Percentiles rank a stretch among this genome's conserved stretches.
phyloP scores from a whole-genome alignment of 345 rosid species.

The Cardiospermum halicacabum region DNA sequence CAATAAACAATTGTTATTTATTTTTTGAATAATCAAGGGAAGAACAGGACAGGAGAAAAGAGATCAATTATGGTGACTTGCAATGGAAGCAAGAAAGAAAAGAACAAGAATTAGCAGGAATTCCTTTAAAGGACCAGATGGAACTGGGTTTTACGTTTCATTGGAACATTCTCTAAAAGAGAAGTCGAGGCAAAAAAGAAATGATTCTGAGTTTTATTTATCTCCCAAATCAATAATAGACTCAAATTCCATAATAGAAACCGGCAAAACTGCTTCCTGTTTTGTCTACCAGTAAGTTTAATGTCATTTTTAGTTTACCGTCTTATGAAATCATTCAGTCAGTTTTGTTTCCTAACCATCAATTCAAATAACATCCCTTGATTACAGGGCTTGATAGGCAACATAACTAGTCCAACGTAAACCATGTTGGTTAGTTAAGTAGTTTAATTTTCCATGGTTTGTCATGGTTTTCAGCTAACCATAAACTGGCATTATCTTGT shows the following conservation, averaged over 20 bases:
- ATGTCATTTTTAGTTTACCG: not conserved
- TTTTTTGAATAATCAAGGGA: no score
- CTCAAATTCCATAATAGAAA: not conserved
- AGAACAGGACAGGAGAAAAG: no score
- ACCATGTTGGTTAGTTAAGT: not conserved
- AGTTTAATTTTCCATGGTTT: slow-evolving; percentile 1
- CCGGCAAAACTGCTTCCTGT: not conserved
- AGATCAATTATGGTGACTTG: no score
- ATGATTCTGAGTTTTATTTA: slow-evolving; percentile 25
- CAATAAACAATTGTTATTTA: no score
- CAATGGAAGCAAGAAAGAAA: no score
- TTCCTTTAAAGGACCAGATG: not conserved
- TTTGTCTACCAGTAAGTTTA: slow-evolving; percentile 4
- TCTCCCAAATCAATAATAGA: not conserved
- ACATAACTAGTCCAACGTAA: not conserved
- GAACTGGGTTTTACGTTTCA: not conserved
- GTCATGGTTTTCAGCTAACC: no score
- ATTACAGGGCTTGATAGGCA: not conserved
- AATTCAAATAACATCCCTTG: not conserved
- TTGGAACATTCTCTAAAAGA: slow-evolving; percentile 47
- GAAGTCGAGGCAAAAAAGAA: slow-evolving; percentile 33
- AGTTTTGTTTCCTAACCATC: not conserved
- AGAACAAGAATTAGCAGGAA: not conserved
- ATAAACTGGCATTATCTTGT: no score
- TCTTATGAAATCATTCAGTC: not conserved